Percentiles rank a stretch among this genome's conserved stretches.
Evolutionary conservation across 768 basidiomycete genomes (phyloP).

Genomic region (Lactifluus piperatus): DNA sequence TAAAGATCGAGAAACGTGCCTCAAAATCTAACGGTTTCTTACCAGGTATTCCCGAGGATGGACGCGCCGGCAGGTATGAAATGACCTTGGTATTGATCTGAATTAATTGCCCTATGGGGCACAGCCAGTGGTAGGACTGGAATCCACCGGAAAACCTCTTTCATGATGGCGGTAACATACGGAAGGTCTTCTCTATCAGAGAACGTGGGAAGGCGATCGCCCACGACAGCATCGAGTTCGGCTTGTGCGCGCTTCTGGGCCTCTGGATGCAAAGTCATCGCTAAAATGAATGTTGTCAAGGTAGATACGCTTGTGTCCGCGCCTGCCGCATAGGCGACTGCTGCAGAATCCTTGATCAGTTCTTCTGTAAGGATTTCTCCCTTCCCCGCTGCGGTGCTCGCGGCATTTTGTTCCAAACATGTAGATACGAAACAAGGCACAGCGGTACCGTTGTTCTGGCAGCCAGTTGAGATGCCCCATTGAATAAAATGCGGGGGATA

Average conservation of each 20-base stretch:
- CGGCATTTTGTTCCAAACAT: constrained; percentile 10
- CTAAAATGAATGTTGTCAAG: constrained; percentile 20
- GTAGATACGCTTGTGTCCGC: constrained; percentile 18
- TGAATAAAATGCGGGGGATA: not conserved
- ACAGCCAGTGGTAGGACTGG: constrained; percentile 22
- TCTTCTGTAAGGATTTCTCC: constrained; percentile 15
- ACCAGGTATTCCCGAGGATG: constrained; percentile 21
- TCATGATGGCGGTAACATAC: constrained; percentile 17
- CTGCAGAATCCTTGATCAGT: constrained; percentile 18
- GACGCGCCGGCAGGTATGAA: constrained; percentile 24
- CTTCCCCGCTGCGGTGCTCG: constrained; percentile 6
- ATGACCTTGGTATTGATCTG: constrained; percentile 24
- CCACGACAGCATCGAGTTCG: constrained; percentile 23
- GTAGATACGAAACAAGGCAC: constrained; percentile 16
- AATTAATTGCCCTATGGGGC: constrained; percentile 17
- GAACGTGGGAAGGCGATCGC: constrained; percentile 21
- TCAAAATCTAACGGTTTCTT: not conserved
- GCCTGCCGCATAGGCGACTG: constrained; percentile 17
- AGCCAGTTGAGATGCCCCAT: not conserved
- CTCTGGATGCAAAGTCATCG: constrained; percentile 23
- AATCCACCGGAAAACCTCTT: constrained; percentile 22
- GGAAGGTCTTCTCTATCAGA: constrained; percentile 18
- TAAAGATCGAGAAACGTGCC: not conserved
- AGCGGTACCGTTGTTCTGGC: constrained; percentile 10
- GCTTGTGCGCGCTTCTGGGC: constrained; percentile 21